phyloP scores from a whole-genome alignment of 441 rosid genomes.

The Eutrema salsugineum region DNA sequence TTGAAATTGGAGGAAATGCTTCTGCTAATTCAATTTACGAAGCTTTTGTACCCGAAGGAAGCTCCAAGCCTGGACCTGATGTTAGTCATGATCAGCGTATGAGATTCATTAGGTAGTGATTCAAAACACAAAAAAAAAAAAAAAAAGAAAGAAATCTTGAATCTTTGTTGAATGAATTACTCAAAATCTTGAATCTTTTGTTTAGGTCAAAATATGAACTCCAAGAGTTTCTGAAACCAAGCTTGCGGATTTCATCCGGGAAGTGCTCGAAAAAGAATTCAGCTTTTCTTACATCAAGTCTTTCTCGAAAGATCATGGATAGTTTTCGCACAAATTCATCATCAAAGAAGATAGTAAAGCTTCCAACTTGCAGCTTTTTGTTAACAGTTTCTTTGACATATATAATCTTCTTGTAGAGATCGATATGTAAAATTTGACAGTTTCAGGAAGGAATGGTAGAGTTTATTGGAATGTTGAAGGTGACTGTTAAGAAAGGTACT shows the following conservation, averaged over 20 bases:
- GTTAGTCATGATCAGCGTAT: constrained; percentile 69
- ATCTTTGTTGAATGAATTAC: not conserved
- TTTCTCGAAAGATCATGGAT: constrained; percentile 23
- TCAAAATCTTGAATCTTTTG: constrained; percentile 13
- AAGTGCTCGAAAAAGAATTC: constrained; percentile 23
- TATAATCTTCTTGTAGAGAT: not conserved
- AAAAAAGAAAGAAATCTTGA: not conserved
- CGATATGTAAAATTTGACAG: not conserved
- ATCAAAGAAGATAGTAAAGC: constrained; percentile 16
- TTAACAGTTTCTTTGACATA: not conserved
- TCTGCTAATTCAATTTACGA: constrained; percentile 89
- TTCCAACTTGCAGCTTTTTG: not conserved
- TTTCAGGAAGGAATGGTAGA: constrained; percentile 93
- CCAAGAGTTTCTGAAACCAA: constrained; percentile 44
- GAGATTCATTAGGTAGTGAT: constrained; percentile 63
- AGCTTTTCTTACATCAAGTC: constrained; percentile 32
- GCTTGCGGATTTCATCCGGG: constrained; percentile 26
- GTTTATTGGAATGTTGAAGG: constrained; percentile 89
- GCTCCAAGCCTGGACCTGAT: constrained; percentile 74
- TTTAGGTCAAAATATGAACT: constrained; percentile 74
- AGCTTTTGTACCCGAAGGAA: constrained; percentile 73
- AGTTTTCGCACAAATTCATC: constrained; percentile 26
- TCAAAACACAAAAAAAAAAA: not conserved
- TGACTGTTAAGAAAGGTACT: constrained; percentile 85
- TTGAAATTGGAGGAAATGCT: constrained; percentile 92